These are phyloP conservation scores for Paragyromitra xinjiangensis DNA, from an alignment of 495 filamentous ascomycete species.

Conservation along the genomic window DNA sequence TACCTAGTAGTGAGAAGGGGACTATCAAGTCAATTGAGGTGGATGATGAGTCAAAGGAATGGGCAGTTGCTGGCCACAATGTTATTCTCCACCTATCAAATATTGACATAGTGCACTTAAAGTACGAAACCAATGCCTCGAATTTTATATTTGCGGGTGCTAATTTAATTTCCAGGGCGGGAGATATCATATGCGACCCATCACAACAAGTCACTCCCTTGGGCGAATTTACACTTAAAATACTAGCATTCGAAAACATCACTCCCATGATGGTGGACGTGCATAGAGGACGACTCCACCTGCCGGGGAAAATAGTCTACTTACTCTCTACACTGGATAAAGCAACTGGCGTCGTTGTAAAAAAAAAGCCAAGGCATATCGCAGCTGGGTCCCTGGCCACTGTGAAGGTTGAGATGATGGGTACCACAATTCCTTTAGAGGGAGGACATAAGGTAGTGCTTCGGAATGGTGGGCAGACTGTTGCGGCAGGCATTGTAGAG, in stretches of 20 bases:
- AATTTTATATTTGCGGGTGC: slow-evolving; percentile 16
- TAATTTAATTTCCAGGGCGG: slow-evolving; percentile 58
- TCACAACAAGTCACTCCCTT: slow-evolving; percentile 72
- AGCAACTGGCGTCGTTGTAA: slow-evolving; percentile 69
- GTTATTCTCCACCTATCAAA: slow-evolving; percentile 82
- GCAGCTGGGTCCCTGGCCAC: slow-evolving; percentile 74
- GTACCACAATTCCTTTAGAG: slow-evolving; percentile 74
- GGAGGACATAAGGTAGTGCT: slow-evolving; percentile 80
- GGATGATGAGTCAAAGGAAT: slow-evolving; percentile 75
- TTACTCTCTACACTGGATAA: slow-evolving; percentile 81
- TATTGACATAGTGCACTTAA: slow-evolving; percentile 83
- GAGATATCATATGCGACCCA: slow-evolving; percentile 83
- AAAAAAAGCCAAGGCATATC: slow-evolving; percentile 86
- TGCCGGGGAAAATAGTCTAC: slow-evolving; percentile 74
- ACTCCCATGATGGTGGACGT: slow-evolving; percentile 89
- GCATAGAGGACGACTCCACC: slow-evolving; percentile 82
- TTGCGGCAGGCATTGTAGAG: slow-evolving; percentile 87
- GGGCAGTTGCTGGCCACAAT: slow-evolving; percentile 97
- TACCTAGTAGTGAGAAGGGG: slow-evolving; percentile 82
- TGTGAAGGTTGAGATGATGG: slow-evolving; percentile 74
- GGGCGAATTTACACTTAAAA: slow-evolving; percentile 77
- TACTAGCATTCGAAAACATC: slow-evolving; percentile 86
- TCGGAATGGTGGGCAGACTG: slow-evolving; percentile 77
- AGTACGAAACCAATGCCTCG: slow-evolving; percentile 50
- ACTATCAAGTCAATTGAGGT: slow-evolving; percentile 79